Base-by-base conservation (phyloP, 2,329 filamentous ascomycete species). In the Penicillium sp. region DNA sequence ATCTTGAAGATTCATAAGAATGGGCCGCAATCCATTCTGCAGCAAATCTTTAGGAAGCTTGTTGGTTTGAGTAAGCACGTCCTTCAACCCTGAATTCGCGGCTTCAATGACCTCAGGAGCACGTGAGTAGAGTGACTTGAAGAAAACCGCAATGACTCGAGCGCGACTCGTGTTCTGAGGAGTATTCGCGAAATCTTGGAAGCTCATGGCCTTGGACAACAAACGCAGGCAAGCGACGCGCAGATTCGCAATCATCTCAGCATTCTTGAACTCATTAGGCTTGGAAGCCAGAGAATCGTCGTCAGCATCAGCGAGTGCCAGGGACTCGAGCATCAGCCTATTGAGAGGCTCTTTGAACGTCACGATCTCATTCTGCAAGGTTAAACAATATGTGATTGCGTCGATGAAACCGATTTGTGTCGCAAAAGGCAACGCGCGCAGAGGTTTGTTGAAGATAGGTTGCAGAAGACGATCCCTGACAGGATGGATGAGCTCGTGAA, bases 401-500 rank as follows among this genome's bases (percentile, higher is more conserved):
- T 98, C 94, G 58, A 99, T 96, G 64, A 95, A 97, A 4, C 93
- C 94, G 57, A 98, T 98, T 71, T 98, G 94, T 3, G 89, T 91
- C 4, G 88, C 80, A 64, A 98, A 98, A 0, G 93, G 93, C 52
- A 99, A 74, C 0, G 93, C 94, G 52, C 93, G 82, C 18, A 99
- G 72, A 11, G 93, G 93, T 66, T 99, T 99, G 57, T 88, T 88
- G 73, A 93, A 98, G 41, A 99, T 96, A 0, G 90, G 89, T 50
- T 84, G 79, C n/a, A 97, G 75, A 33, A 97, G 79, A 29, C 89
- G 81, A 50, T 97, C 90, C 68, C 93, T 95, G 60, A 95, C 88
- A 1, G 90, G 90, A 55, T 86, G 83, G 35, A 98, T 81, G 35
- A 98, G 76, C 68, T 97, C 90, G 74, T 90, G 88, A 3, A 96